Evolutionary conservation across 768 basidiomycete genomes (phyloP).

Genomic region (Tremella yokohamensis): DNA sequence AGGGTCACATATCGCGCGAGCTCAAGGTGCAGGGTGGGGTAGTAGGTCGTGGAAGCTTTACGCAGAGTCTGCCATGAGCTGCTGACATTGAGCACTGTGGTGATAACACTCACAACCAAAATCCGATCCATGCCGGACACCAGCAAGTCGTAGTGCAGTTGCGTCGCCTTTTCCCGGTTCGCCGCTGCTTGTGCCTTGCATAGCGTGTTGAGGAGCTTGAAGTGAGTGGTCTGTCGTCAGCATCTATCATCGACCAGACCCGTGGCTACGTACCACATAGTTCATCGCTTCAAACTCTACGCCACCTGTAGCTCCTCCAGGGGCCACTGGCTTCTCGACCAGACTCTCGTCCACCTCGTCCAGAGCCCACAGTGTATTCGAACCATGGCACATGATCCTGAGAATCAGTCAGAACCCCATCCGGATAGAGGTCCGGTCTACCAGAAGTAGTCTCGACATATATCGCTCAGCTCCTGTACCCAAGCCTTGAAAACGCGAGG

Average conservation of each 20-base stretch:
- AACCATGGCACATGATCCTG: constrained; percentile 74
- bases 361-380: constrained; percentile 85
- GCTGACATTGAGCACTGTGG: background rate
- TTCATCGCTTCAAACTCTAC: constrained; percentile 97
- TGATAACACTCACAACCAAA: constrained; percentile 64
- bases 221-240: constrained; percentile 69
- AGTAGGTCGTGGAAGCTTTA: constrained; percentile 91
- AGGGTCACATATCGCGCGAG: constrained; percentile 77
- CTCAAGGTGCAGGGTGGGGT: constrained; percentile 90
- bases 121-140: constrained; percentile 87
- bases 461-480: constrained; percentile 76
- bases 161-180: constrained; percentile 60
- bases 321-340: constrained; percentile 75
- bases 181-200: constrained; percentile 64
- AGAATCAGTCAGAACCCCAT: constrained; percentile 12
- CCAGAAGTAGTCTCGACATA: constrained; percentile 71
- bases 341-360: constrained; percentile 74
- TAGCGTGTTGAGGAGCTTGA: constrained; percentile 79
- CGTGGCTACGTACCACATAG: constrained; percentile 71
- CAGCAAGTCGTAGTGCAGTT: constrained; percentile 83
- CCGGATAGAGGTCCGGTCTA: constrained; percentile 13
- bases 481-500: constrained; percentile 72
- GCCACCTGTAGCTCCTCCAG: constrained; percentile 96
- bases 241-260: background rate
- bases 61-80: constrained; percentile 70